phyloP scores from a whole-genome alignment of 345 rosid species.

The Camelina sativa region DNA sequence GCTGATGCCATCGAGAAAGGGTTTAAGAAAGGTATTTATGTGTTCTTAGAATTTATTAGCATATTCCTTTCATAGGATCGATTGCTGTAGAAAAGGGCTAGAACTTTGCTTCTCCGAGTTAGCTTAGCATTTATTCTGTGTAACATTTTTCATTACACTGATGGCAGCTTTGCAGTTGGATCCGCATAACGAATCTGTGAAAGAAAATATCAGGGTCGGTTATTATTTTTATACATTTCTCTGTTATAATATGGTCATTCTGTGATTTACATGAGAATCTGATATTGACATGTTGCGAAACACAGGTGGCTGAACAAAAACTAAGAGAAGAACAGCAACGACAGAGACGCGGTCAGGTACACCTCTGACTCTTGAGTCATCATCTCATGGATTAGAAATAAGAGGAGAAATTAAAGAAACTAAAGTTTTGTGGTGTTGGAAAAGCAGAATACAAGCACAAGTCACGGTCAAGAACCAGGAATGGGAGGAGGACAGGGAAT shows the following conservation, averaged over 20 bases:
- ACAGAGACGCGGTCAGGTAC: slow-evolving; percentile 60
- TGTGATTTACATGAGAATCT: neutral
- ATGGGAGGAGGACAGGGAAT: slow-evolving; percentile 35
- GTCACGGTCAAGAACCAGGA: slow-evolving; percentile 30
- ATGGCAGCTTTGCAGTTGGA: slow-evolving; percentile 79
- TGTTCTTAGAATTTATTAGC: slow-evolving; percentile 13
- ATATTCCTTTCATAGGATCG: neutral
- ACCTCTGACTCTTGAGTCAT: neutral
- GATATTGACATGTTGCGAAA: slow-evolving; percentile 32
- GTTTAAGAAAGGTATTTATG: slow-evolving; percentile 74
- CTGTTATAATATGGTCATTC: neutral
- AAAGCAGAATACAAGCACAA: slow-evolving; percentile 30
- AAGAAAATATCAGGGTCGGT: slow-evolving; percentile 78
- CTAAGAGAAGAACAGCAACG: slow-evolving; percentile 61
- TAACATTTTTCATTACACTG: slow-evolving; percentile 27
- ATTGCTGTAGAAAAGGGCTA: slow-evolving; percentile 8
- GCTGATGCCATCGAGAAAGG: slow-evolving; percentile 82
- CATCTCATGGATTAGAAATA: slow-evolving; percentile 9
- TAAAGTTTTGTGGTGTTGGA: slow-evolving; percentile 32
- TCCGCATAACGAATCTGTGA: slow-evolving; percentile 71
- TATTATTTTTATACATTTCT: neutral
- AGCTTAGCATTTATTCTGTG: slow-evolving; percentile 14
- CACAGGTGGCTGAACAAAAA: slow-evolving; percentile 73
- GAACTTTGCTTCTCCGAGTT: slow-evolving; percentile 25
- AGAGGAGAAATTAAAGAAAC: slow-evolving; percentile 1